Conservation (phyloP, 2,329 filamentous ascomycete genomes). For the Phialophora macrospora region DNA sequence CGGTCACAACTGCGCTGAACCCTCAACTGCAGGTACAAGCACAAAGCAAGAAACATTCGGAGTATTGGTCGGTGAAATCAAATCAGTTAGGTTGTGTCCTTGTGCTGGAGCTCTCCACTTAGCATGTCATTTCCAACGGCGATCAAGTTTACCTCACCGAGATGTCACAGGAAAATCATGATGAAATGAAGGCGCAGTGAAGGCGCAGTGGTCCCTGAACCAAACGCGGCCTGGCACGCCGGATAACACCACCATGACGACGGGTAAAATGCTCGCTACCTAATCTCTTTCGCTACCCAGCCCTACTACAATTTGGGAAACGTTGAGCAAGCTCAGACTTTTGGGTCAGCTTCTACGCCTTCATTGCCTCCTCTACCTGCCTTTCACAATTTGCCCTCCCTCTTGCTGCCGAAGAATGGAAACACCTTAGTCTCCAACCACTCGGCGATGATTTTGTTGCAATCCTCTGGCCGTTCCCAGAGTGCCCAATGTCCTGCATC, state of each 20-base stretch:
- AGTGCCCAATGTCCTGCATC: conserved; percentile 80
- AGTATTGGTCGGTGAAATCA: conserved; percentile 34
- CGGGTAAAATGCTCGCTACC: not conserved
- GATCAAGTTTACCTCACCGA: conserved; percentile 3
- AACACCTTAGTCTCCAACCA: conserved; percentile 68
- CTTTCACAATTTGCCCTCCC: conserved; percentile 41
- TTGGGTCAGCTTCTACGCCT: not conserved
- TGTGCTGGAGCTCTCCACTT: not conserved
- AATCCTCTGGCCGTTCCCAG: conserved; percentile 70
- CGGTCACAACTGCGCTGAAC: not conserved
- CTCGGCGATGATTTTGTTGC: conserved; percentile 69
- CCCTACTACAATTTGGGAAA: not conserved
- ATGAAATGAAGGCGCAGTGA: not conserved
- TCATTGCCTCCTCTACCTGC: not conserved
- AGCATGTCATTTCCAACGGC: conserved; percentile 19
- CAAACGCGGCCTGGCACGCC: not conserved
- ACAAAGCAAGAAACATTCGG: conserved; percentile 15
- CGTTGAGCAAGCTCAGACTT: not conserved
- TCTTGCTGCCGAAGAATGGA: conserved; percentile 44
- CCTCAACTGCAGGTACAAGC: conserved; percentile 3
- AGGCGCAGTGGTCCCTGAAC: not conserved
- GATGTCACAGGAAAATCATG: not conserved
- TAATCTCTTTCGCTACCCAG: not conserved
- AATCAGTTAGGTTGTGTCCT: not conserved
- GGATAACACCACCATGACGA: not conserved